phyloP scores from a whole-genome alignment of 495 filamentous ascomycete genomes.

The Neurospora africana region DNA sequence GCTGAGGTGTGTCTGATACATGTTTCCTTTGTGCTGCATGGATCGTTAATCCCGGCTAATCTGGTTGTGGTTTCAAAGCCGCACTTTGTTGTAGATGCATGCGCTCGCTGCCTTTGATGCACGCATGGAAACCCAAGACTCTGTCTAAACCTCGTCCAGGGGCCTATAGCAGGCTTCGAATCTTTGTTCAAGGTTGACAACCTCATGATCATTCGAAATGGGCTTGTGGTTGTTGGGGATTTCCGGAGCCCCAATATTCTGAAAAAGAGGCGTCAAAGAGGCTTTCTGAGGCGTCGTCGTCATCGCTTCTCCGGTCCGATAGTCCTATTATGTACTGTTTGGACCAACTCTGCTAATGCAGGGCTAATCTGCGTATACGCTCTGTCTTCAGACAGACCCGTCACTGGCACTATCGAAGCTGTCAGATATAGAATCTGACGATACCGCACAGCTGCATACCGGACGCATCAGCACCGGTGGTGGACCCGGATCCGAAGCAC shows the following conservation, averaged over 20 bases:
- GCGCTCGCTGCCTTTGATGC: background rate
- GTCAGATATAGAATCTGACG: background rate
- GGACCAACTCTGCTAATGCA: background rate
- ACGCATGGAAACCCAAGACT: background rate
- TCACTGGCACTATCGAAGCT: background rate
- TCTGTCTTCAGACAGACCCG: background rate
- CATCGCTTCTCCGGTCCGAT: background rate
- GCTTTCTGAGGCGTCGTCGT: background rate
- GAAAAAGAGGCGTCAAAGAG: background rate
- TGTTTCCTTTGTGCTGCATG: background rate
- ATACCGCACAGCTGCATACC: background rate
- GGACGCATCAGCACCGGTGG: background rate
- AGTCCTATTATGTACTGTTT: background rate
- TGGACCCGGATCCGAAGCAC: background rate
- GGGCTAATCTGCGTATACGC: background rate
- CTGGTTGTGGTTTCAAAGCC: background rate
- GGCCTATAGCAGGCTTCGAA: background rate
- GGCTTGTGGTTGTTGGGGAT: background rate
- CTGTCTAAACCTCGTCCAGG: background rate
- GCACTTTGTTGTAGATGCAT: background rate
- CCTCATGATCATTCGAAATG: background rate
- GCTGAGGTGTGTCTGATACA: background rate
- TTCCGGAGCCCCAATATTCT: background rate
- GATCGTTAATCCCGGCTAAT: background rate
- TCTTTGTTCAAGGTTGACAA: background rate